phyloP scores from a whole-genome alignment of 768 basidiomycete genomes.

The Chalciporus sphaerocephalus region DNA sequence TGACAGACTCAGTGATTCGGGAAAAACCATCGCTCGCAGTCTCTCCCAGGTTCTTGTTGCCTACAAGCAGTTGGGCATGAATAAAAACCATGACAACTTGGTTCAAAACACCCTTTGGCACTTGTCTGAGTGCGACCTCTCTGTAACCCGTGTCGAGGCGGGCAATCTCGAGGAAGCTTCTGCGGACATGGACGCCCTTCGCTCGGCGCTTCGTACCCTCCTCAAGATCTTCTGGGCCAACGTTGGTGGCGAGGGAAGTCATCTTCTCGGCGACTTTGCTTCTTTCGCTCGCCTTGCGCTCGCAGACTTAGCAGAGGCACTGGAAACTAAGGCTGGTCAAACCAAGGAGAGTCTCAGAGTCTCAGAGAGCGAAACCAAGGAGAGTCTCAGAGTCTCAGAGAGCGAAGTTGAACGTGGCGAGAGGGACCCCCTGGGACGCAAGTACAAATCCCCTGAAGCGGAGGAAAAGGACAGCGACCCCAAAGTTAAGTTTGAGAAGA shows the following conservation, averaged over 20 bases:
- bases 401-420: slow-evolving; percentile 57
- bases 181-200: slow-evolving; percentile 48
- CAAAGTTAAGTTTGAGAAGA: slow-evolving; percentile 56
- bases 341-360: slow-evolving; percentile 52
- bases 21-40: slow-evolving; percentile 46
- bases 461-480: slow-evolving; percentile 41
- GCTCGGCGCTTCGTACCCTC: slow-evolving; percentile 46
- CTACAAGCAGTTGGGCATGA: slow-evolving; percentile 48
- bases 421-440: slow-evolving; percentile 53
- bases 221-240: slow-evolving; percentile 52
- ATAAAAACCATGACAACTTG: slow-evolving; percentile 62
- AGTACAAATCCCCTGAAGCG: slow-evolving; percentile 43
- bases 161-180: slow-evolving; percentile 43
- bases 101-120: slow-evolving; percentile 67
- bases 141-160: slow-evolving; percentile 33
- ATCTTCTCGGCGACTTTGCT: slow-evolving; percentile 56
- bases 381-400: slow-evolving; percentile 51
- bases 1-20: slow-evolving; percentile 50
- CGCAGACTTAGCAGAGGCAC: slow-evolving; percentile 59
- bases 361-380: slow-evolving; percentile 54
- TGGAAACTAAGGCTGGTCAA: slow-evolving; percentile 48
- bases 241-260: slow-evolving; percentile 48
- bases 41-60: slow-evolving; percentile 52
- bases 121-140: slow-evolving; percentile 51
- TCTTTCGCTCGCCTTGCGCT: slow-evolving; percentile 62